A percentile compares a stretch with the other conserved stretches of the same genome.
Evolutionary conservation across 495 filamentous ascomycete genomes (phyloP).

Genomic region (Friedmanniomyces endolithicus): DNA sequence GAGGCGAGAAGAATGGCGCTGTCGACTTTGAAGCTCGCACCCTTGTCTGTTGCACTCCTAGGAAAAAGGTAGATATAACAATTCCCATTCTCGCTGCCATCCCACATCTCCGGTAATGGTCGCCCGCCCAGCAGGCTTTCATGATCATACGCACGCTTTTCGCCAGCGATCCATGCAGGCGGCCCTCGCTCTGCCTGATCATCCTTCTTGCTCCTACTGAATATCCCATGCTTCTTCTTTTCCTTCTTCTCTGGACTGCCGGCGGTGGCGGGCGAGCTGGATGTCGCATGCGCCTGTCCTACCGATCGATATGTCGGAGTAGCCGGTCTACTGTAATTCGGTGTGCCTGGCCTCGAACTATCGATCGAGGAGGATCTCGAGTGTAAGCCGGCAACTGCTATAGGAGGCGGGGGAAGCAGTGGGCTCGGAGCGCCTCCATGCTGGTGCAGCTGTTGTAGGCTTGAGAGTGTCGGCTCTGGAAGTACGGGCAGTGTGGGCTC

Average conservation of each 20-base stretch:
- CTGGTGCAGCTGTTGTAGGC: neutral
- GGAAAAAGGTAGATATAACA: constrained; percentile 77
- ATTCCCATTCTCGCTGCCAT: constrained; percentile 52
- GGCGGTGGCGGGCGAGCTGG: neutral
- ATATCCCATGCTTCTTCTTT: constrained; percentile 21
- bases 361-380: constrained; percentile 4
- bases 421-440: constrained; percentile 8
- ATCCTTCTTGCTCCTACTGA: constrained; percentile 14
- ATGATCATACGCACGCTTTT: constrained; percentile 15
- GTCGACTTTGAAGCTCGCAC: constrained; percentile 67
- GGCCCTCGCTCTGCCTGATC: constrained; percentile 11
- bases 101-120: constrained; percentile 80
- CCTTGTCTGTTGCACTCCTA: constrained; percentile 43
- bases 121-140: constrained; percentile 9
- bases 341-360: constrained; percentile 3
- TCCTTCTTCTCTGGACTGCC: constrained; percentile 9
- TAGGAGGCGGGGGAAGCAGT: constrained; percentile 9
- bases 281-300: constrained; percentile 1
- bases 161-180: constrained; percentile 21
- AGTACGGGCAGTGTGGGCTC: neutral
- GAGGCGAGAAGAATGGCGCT: constrained; percentile 62
- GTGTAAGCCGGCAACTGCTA: neutral
- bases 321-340: constrained; percentile 12
- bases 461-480: neutral
- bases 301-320: constrained; percentile 7